Percentiles rank a stretch among this genome's conserved stretches.
Conservation (phyloP, 1,284 basidiomycete species). For the Xanthoconium separans region DNA sequence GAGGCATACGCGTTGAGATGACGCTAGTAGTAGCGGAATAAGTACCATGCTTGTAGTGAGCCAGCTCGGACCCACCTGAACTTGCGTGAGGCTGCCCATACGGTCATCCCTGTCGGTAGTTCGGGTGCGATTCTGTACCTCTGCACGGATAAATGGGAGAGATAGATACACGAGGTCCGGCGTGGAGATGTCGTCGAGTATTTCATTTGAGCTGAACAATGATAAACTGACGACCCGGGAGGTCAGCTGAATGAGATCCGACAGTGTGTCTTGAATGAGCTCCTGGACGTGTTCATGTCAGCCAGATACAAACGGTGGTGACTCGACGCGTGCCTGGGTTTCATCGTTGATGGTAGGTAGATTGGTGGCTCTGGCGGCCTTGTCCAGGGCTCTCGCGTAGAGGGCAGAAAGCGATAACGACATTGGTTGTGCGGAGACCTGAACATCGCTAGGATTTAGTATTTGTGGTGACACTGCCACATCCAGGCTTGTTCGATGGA, state of each 20-base stretch:
- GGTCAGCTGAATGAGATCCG: slow-evolving; percentile 51
- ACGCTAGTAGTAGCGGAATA: slow-evolving; percentile 40
- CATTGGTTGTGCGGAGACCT: slow-evolving; percentile 21
- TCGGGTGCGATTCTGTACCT: slow-evolving; percentile 69
- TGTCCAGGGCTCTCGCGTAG: slow-evolving; percentile 43
- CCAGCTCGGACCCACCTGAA: slow-evolving; percentile 52
- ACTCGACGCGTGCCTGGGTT: slow-evolving; percentile 43
- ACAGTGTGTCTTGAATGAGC: slow-evolving; percentile 51
- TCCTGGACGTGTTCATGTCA: slow-evolving; percentile 42
- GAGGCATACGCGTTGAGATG: slow-evolving; percentile 57
- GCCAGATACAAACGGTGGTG: slow-evolving; percentile 1
- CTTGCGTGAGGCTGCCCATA: slow-evolving; percentile 51
- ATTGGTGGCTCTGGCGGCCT: slow-evolving; percentile 43
- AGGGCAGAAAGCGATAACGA: slow-evolving; percentile 41
- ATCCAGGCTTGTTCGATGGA: slow-evolving; percentile 9
- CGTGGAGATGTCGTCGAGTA: slow-evolving; percentile 82
- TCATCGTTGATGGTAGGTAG: slow-evolving; percentile 48
- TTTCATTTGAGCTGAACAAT: slow-evolving; percentile 87
- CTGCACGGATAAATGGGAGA: slow-evolving; percentile 71
- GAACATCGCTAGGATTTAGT: slow-evolving; percentile 9
- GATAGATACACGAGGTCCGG: slow-evolving; percentile 78
- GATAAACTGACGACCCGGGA: slow-evolving; percentile 57
- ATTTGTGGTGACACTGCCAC: slow-evolving; percentile 14
- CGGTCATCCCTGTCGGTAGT: slow-evolving; percentile 61
- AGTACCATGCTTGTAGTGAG: slow-evolving; percentile 17